phyloP scores from a whole-genome alignment of 345 rosid species.

The Eucalyptus regnans region DNA sequence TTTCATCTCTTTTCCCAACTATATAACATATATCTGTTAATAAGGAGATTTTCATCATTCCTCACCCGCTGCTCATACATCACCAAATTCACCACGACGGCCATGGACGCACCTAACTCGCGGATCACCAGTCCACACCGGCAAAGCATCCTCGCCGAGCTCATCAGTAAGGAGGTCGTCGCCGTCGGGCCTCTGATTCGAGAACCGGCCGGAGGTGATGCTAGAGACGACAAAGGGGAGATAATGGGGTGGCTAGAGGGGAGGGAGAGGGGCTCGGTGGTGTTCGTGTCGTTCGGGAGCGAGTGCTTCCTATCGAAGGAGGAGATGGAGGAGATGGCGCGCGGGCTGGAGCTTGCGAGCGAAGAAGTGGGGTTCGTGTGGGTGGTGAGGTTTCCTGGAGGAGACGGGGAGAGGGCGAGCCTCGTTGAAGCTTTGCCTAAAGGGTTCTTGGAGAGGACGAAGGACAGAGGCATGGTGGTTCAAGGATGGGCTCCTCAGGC shows the following conservation, averaged over 20 bases:
- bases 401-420: not conserved
- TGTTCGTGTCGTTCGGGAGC: slow-evolving; percentile 14
- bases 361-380: slow-evolving; percentile 11
- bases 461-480: slow-evolving; percentile 7
- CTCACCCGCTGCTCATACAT: not conserved
- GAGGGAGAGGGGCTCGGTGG: not conserved
- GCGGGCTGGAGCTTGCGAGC: slow-evolving; percentile 12
- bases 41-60: not conserved
- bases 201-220: not conserved
- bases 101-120: not conserved
- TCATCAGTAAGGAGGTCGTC: not conserved
- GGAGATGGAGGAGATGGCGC: slow-evolving; percentile 12
- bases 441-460: slow-evolving; percentile 4
- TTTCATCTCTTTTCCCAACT: not conserved
- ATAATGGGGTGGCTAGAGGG: slow-evolving; percentile 10
- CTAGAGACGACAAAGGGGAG: not conserved
- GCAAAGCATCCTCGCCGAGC: not conserved
- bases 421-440: slow-evolving; percentile 11
- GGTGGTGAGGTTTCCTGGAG: slow-evolving; percentile 10
- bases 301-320: slow-evolving; percentile 11
- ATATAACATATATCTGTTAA: not conserved
- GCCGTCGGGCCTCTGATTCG: slow-evolving; percentile 6
- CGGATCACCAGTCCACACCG: not conserved
- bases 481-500: slow-evolving; percentile 29
- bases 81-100: not conserved